Percentiles rank a stretch among this genome's conserved stretches.
Conservation (phyloP, 2,329 filamentous ascomycete species). For the Magnaporthiopsis poae region DNA sequence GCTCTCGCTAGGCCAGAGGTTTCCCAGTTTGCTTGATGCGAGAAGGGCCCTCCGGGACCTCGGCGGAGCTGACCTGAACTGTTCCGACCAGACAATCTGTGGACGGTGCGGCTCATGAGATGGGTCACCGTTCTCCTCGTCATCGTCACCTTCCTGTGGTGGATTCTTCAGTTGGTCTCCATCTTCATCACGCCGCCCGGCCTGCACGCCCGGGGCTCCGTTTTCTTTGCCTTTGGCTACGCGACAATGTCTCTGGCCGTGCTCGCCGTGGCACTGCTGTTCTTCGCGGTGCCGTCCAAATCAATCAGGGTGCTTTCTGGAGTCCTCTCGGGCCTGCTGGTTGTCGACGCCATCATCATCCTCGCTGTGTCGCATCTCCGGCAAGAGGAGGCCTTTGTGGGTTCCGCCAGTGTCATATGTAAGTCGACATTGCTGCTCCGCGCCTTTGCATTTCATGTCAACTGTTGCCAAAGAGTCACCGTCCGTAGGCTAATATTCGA, state of each 20-base stretch:
- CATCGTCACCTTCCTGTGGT: conserved; percentile 75
- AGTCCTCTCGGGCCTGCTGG: conserved; percentile 55
- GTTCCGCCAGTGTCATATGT: conserved; percentile 72
- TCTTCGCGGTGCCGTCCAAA: conserved; percentile 77
- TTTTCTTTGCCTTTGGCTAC: conserved; percentile 81
- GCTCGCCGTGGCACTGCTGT: conserved; percentile 66
- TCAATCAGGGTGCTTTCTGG: conserved; percentile 65
- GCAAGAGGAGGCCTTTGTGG: conserved; percentile 81
- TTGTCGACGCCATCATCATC: conserved; percentile 71
- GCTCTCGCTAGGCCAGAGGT: no score
- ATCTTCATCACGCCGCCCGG: conserved; percentile 83
- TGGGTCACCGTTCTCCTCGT: conserved; percentile 70
- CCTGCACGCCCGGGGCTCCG: conserved; percentile 78
- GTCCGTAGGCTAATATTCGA: neutral
- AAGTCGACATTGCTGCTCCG: conserved; percentile 14
- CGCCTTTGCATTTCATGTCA: neutral
- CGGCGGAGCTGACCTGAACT: neutral
- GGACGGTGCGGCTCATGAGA: conserved; percentile 73
- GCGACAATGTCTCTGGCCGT: conserved; percentile 68
- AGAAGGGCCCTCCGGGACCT: neutral
- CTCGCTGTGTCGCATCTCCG: conserved; percentile 64
- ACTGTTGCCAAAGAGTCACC: neutral
- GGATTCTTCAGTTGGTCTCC: conserved; percentile 78
- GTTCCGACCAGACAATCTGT: conserved; percentile 58
- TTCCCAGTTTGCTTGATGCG: neutral